A percentile compares a stretch with the other conserved stretches of the same genome.
These are phyloP conservation scores for Globisporangium cederbergense DNA, from an alignment of 352 stramenopile genomes.

Conservation along the genomic window DNA sequence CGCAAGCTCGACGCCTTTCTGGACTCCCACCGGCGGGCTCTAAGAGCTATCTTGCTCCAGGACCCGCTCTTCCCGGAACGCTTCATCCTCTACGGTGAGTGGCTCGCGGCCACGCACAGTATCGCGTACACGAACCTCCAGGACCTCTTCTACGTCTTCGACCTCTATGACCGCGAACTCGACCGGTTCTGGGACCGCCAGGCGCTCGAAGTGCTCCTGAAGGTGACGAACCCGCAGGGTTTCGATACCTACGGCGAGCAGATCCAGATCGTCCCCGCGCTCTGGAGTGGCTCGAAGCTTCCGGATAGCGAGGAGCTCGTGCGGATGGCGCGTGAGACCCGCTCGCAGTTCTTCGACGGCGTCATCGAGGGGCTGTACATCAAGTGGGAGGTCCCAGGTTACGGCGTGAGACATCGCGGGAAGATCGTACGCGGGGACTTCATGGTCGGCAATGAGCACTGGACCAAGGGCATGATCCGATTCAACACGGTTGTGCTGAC, in stretches of 20 bases:
- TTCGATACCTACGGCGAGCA: neutral
- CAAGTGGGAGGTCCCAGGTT: conserved; percentile 45
- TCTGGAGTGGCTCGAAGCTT: conserved; percentile 34
- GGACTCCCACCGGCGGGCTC: conserved; percentile 27
- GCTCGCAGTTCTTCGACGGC: conserved; percentile 44
- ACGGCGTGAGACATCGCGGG: conserved; percentile 37
- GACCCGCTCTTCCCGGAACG: conserved; percentile 55
- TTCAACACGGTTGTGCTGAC: conserved; percentile 34
- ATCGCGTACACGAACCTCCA: conserved; percentile 67
- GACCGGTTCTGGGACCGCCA: conserved; percentile 39
- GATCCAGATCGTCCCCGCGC: conserved; percentile 43
- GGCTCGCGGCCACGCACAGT: conserved; percentile 75
- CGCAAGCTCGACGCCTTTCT: conserved; percentile 59
- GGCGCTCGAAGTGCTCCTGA: conserved; percentile 31
- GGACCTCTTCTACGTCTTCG: conserved; percentile 77
- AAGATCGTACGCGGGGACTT: conserved; percentile 73
- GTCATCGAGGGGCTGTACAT: conserved; percentile 51
- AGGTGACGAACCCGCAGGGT: neutral
- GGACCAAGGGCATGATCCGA: conserved; percentile 37
- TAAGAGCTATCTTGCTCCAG: conserved; percentile 43
- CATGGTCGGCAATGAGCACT: conserved; percentile 59
- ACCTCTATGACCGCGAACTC: conserved; percentile 67
- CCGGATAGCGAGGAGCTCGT: conserved; percentile 29
- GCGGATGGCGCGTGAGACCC: conserved; percentile 32
- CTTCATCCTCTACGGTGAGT: conserved; percentile 83